Base-by-base conservation (phyloP, 75 land plant genomes). In the Picea sitchensis region DNA sequence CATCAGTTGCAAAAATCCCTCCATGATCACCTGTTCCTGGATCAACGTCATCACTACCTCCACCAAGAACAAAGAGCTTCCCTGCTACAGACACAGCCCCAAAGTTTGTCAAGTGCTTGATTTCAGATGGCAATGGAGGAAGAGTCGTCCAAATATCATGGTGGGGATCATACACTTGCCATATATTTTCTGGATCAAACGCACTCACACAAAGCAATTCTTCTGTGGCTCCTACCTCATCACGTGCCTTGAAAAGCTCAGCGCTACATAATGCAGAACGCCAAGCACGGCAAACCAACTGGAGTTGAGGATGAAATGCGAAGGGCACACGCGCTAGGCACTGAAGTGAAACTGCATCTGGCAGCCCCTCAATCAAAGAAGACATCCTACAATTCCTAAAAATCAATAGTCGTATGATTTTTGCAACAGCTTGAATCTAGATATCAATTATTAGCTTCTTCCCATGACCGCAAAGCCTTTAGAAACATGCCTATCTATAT, bases 101-200 rank as follows among this genome's bases (percentile, higher is more conserved):
- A 83, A 91, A 97, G 71, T 92, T 86, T 20, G 91, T 86, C 67
- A 97, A 90, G 68, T 89, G 89, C 76, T 86, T 84, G 30, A 91
- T 86, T 18, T 83, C 75, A 1, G 98, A 87, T 3, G 99, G 99
- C 14, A 97, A 79, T 36, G 81, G 80, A 11, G 99, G 98, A 1
- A 95, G 83, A 14, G 88, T 86, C 18, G 87, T 81, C 99, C 99
- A 97, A 11, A 61, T 81, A 80, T 93, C 92, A n/a, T 58, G 61
- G 20, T 72, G 71, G 34, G 98, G 98, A 74, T 97, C 94, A 83
- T 95, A 97, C 21, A 94, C 87, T 83, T 97, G 95, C 99, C 99
- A 97, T n/a, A 87, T 31, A 73, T 88, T 91, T 74, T 97, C 98
- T 21, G 99, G 96, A 4, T 93, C 92, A 80, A 81, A 92, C 11